Base-by-base conservation (phyloP, 2,329 filamentous ascomycete species). In the Diaporthe velutina region DNA sequence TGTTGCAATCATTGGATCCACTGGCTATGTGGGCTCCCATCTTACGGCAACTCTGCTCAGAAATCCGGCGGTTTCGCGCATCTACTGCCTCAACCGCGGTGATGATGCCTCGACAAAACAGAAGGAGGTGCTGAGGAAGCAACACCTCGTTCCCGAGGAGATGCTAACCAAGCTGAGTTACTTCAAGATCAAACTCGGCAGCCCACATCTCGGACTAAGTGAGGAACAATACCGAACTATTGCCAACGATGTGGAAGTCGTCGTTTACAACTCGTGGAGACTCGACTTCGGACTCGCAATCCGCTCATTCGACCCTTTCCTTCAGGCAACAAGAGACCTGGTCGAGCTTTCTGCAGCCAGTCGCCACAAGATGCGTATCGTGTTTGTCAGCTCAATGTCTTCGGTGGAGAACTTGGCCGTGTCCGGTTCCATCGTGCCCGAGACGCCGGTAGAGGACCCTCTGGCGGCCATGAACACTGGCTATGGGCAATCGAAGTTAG, bases 181-280 rank as follows among this genome's bases (percentile, higher is more conserved):
- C n/a, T 67, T 13, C 54, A 38, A 38, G 28, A 8, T 68, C 3
- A 22, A 67, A 3, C 13, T 73, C 28, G 71, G 71, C n/a, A 38
- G 60, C 9, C 28, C 50, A 4, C 35, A 28, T 22, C 71, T 73
- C 19, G 71, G 71, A 12, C 30, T 73, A 3, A 5, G 1, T 50
- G 10, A 67, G 22, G 48, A 67, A 2, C 38, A 67, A 19, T 58
- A 73, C 2, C n/a, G 58, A 35, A 30, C 13, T 5, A 33, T 67
- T 50, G 19, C 30, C 17, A 17, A 28, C 15, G 70, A 78, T 17
- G 75, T 75, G 1, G 77, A 79, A 30, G 75, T 75, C 1, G 58
- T 80, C 7, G 57, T 80, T 10, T 79, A 76, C 50, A 80, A 80
- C 40, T 67, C 78, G 9, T 80, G 79, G 79, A 67, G 74, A n/a